Evolutionary conservation across 441 rosid genomes (phyloP), one percentile per base, ranked within the genome.

Genomic region (Gossypium aridum): DNA sequence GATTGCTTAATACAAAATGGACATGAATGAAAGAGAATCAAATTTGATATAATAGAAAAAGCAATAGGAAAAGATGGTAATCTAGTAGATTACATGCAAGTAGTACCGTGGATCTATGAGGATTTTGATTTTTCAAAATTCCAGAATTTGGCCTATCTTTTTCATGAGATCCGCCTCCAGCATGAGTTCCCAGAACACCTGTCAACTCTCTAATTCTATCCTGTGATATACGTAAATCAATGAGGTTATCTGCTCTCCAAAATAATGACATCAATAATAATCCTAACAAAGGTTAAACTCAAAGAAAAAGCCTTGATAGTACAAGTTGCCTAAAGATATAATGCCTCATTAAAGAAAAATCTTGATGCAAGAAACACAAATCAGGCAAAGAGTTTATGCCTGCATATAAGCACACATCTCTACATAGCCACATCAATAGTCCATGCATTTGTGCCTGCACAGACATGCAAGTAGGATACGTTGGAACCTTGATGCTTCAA

Each of bases 171-270:
- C 74, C 82, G 63, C 77, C 81, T 72, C 84, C 87, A 43, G 73
- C 69, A 71, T 75, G 83, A 82, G 79, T 72, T 80, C 86, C 91
- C 56, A 47, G 82, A 43, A 53, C 43, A 57, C 86, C 73, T 37
- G 85, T 81, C 66, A 87, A 54, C 71, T 87, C 94, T 79, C 88
- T 82, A 74, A 90, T 87, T 83, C 85, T 91, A 86, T 93, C 94
- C 97, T 93, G 96, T 66, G 68, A 75, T 64, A 57, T 53, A 73
- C 57, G 54, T 64, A 75, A 67, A 65, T 75, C 34, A 64, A 75
- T 59, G 16, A 70, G 65, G 31, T 61, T 61, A 55, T 64, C 69
- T 43, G 20, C 5, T 12, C 47, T 28, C 70, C 59, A 53, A 43
- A 70, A 66, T 55, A 57, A 43, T 51, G 59, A 71, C 5, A 12